Evolutionary conservation across 176 grass and related monocot species (phyloP).

Genomic region (Tillandsia fasciculata): DNA sequence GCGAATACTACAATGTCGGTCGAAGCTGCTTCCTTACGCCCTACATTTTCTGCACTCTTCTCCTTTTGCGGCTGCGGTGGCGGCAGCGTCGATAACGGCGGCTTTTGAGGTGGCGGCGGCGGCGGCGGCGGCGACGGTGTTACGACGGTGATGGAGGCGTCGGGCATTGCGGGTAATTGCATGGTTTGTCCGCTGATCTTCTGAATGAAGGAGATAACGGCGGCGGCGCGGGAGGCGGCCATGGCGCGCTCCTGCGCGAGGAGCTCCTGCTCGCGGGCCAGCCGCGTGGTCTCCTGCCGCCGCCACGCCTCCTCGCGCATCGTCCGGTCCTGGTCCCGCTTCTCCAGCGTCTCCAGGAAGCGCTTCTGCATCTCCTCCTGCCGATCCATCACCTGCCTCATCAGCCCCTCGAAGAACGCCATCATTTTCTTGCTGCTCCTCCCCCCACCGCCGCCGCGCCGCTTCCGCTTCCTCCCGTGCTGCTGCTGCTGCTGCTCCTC

Average conservation of each 20-base stretch:
- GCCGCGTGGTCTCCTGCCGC: constrained; percentile 79
- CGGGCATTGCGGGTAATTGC: constrained; percentile 44
- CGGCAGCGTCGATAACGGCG: constrained; percentile 14
- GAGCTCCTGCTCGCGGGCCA: constrained; percentile 80
- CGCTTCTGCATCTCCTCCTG: constrained; percentile 93
- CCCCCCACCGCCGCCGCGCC: constrained; percentile 6
- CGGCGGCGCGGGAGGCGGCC: constrained; percentile 77
- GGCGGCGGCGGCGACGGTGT: constrained; percentile 24
- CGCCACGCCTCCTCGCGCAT: constrained; percentile 95
- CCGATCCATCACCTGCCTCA: constrained; percentile 89
- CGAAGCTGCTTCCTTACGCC: no score
- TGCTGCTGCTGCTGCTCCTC: constrained; percentile 24
- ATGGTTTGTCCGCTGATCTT: constrained; percentile 85
- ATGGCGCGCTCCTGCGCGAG: constrained; percentile 75
- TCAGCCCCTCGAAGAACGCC: constrained; percentile 83
- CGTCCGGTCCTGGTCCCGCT: constrained; percentile 87
- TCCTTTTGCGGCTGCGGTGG: constrained; percentile 12
- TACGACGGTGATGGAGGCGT: constrained; percentile 33
- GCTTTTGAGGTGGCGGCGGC: not conserved
- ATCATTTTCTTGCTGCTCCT: constrained; percentile 54
- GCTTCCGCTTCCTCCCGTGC: constrained; percentile 46
- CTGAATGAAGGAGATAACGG: constrained; percentile 85
- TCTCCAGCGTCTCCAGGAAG: constrained; percentile 87
- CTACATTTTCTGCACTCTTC: not conserved
- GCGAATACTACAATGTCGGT: constrained; percentile 38